Evolutionary conservation across 441 rosid genomes (phyloP), one percentile per base, ranked within the genome.

Genomic region (Erodium texanum): DNA sequence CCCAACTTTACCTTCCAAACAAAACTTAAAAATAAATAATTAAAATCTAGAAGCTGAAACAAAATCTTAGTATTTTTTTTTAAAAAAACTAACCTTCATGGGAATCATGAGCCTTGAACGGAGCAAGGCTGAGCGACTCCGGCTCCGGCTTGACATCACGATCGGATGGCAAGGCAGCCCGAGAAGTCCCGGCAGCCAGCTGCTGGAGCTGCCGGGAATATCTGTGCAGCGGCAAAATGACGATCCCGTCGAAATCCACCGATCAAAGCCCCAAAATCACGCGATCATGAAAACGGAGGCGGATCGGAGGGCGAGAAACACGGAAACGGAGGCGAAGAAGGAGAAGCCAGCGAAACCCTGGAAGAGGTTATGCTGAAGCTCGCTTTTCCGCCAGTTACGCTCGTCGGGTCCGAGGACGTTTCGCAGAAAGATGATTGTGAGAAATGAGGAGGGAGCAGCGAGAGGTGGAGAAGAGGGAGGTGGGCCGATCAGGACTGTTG

Each of bases 81-180:
- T 41, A 45, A 56, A 56, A 18, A 56, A 56, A 50, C 8, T 22
- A 78, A 89, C 96, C 96, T 81, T 45, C 16, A 2, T 78, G 88
- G 71, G 89, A 80, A 74, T 86, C 88, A 73, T 75, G 86, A 56
- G 76, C 74, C 65, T 78, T 75, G 56, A 81, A 82, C 11, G 84
- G 78, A 62, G 75, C 83, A 64, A 85, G 80, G 54, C 80, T 84
- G 16, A 45, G 52, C 52, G 93, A 77, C 0, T 82, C 78, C 29
- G 84, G 79, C 74, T 86, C 93, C 68, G 70, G 77, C 82, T 85
- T 84, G 36, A 76, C 89, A 56, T 82, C 86, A 10, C 82, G 83
- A 82, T 77, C 87, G 67, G 79, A 14, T 3, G 52, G 16, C 5
- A 14, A 45, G 52, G 52, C 52, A 68, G 77, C 74, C n/a, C 85